Conservation (phyloP, 164 flowering plant genomes). For the Dillenia suffruticosa region DNA sequence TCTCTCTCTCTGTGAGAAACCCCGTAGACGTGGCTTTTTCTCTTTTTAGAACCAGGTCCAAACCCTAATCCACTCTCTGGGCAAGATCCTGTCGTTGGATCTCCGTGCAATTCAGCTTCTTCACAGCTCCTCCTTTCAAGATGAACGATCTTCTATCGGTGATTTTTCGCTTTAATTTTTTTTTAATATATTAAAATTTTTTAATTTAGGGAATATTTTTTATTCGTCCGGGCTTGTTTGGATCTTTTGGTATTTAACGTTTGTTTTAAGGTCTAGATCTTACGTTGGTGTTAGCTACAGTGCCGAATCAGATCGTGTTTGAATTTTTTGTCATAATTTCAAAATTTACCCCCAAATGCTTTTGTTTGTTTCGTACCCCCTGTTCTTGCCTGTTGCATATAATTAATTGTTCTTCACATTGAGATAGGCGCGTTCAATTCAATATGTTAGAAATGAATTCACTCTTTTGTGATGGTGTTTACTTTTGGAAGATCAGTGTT, state of each 20-base stretch:
- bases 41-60: not conserved
- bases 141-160: slow-evolving; percentile 41
- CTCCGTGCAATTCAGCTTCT: slow-evolving; percentile 1
- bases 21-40: slow-evolving; percentile 3
- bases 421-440: no score
- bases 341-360: no score
- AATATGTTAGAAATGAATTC: no score
- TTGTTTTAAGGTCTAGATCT: not conserved
- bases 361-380: no score
- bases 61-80: not conserved
- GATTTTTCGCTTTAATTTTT: not conserved
- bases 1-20: not conserved
- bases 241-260: not conserved
- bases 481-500: no score
- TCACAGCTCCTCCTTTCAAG: slow-evolving; percentile 8
- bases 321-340: no score
- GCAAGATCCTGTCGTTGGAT: slow-evolving; percentile 1
- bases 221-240: not conserved
- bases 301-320: no score
- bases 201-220: not conserved
- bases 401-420: no score
- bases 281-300: no score
- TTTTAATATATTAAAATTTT: not conserved
- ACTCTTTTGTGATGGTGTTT: no score
- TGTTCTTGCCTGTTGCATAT: no score